Evolutionary conservation across 495 filamentous ascomycete species (phyloP).

Genomic region (Penicillium pancosmium): DNA sequence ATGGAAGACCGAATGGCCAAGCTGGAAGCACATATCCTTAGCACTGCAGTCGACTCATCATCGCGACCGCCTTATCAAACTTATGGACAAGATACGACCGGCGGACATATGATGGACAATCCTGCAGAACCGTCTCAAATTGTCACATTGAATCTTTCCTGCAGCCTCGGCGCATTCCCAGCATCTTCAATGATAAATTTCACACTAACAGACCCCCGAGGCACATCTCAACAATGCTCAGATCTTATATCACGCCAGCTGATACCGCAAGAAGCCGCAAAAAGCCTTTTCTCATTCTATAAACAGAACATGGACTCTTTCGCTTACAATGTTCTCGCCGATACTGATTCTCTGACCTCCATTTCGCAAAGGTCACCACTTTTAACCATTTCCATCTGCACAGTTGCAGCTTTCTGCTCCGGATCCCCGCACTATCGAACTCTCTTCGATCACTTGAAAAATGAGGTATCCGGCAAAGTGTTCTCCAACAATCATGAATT

Average conservation of each 20-base stretch:
- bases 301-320: slow-evolving; percentile 1
- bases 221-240: neutral
- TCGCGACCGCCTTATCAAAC: neutral
- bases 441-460: slow-evolving; percentile 7
- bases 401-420: slow-evolving; percentile 10
- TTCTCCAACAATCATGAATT: slow-evolving; percentile 9
- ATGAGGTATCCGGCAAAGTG: slow-evolving; percentile 3
- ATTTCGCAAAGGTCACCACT: slow-evolving; percentile 7
- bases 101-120: neutral
- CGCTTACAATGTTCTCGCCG: slow-evolving; percentile 3
- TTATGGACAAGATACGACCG: neutral
- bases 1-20: slow-evolving; percentile 10
- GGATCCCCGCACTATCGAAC: slow-evolving; percentile 2
- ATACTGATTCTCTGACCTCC: neutral
- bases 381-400: slow-evolving; percentile 11
- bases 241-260: neutral
- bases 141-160: slow-evolving; percentile 7
- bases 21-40: slow-evolving; percentile 7
- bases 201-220: neutral
- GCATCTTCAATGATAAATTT: slow-evolving; percentile 12
- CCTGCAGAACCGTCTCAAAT: neutral
- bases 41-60: neutral
- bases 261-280: slow-evolving; percentile 1
- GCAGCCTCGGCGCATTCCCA: slow-evolving; percentile 10
- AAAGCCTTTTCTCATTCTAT: slow-evolving; percentile 3